Evolutionary conservation across 495 filamentous ascomycete genomes (phyloP), one percentile per base, ranked within the genome.

Genomic region (Tuber aestivum): DNA sequence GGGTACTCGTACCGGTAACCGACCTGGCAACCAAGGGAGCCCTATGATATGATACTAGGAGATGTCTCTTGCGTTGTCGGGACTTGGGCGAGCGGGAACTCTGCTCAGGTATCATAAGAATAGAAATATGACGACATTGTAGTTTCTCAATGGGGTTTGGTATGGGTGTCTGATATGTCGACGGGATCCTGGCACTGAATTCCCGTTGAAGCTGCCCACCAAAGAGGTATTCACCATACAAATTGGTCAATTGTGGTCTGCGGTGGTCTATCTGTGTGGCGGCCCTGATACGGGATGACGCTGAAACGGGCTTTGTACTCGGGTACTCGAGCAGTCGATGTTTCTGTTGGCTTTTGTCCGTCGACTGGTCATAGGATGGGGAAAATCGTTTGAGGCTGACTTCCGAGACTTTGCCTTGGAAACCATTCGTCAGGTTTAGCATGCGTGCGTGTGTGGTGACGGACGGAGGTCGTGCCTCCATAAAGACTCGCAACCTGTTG

Each of bases 101-200:
- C 12, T 32, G 56, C 16, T 32, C n/a, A 5, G 27, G 56, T 3
- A 3, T 44, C 10, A 12, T 20, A 65, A 65, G 56, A 65, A 65
- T 65, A 35, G 56, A 65, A 65, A 65, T 65, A 65, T 65, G 56
- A 35, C 56, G 56, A 35, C 50, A 61, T 61, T 61, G n/a, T 61
- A 14, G 6, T 2, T n/a, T 23, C n/a, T 56, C 23, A 12, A n/a
- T n/a, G 48, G 45, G 45, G 45, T 6, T 21, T 48, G 45, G 45
- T n/a, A n/a, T 56, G 23, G n/a, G 8, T 27, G 8, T 27, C n/a
- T 56, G 23, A 27, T 56, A 56, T 5, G 8, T 9, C 8, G 48
- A 3, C 23, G 6, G 21, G 48, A 50, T 50, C 18, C 45, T 48
- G 8, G 20, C 20, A 48, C 9, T 6, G 20, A 21, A 23, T 23